Conservation (phyloP, 148 eudicot genomes). For the Camellia japonica region DNA sequence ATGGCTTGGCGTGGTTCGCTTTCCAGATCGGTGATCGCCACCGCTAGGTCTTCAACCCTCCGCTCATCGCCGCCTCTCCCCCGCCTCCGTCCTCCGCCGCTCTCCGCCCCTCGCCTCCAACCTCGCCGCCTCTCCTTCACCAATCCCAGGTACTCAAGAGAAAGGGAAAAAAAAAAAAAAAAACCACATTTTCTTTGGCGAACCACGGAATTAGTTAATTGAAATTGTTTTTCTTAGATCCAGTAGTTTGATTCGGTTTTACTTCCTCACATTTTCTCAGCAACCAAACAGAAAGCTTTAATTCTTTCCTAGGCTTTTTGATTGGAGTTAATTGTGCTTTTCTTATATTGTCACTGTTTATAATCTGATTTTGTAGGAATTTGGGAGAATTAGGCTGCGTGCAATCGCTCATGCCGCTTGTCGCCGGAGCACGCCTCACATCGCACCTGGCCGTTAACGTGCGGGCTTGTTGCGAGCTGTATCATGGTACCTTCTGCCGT, state of each 20-base stretch:
- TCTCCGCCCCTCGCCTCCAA: slow-evolving; percentile 52
- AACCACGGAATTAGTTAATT: neutral
- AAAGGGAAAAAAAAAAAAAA: too few relatives aligned
- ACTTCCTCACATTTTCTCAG: neutral
- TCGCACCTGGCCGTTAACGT: slow-evolving; percentile 47
- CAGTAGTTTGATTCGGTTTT: neutral
- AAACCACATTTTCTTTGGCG: neutral
- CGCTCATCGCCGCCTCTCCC: slow-evolving; percentile 36
- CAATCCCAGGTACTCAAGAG: slow-evolving; percentile 45
- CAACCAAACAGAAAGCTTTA: neutral
- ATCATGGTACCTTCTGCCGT: slow-evolving; percentile 90
- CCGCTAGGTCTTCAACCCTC: slow-evolving; percentile 50
- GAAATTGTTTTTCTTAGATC: neutral
- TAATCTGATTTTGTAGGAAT: slow-evolving; percentile 40
- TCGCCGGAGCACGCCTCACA: slow-evolving; percentile 43
- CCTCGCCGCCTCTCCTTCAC: slow-evolving; percentile 51
- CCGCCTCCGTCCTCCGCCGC: slow-evolving; percentile 51
- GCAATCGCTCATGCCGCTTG: slow-evolving; percentile 69
- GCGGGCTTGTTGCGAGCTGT: slow-evolving; percentile 80
- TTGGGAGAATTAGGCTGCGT: slow-evolving; percentile 67
- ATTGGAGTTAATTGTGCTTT: neutral
- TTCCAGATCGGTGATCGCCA: slow-evolving; percentile 58
- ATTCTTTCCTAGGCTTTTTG: neutral
- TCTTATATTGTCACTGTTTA: neutral
- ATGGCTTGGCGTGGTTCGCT: slow-evolving; percentile 75